phyloP scores from a whole-genome alignment of 2,329 filamentous ascomycete species.

The Falciphora oryzae region DNA sequence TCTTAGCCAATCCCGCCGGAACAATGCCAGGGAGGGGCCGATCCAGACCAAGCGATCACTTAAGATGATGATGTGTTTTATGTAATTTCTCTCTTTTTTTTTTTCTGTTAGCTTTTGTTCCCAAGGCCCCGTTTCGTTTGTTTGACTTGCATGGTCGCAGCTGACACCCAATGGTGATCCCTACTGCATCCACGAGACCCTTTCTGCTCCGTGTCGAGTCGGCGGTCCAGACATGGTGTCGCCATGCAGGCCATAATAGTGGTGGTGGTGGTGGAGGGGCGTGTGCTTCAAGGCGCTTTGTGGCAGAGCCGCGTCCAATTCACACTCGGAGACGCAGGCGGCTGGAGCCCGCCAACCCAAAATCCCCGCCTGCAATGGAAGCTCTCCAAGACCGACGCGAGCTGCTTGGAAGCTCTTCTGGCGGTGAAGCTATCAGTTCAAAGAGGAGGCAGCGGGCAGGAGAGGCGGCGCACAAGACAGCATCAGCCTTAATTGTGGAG shows the following conservation, averaged over 20 bases:
- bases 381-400: background rate
- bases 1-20: background rate
- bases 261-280: background rate
- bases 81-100: background rate
- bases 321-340: background rate
- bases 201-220: background rate
- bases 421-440: slow-evolving; percentile 7
- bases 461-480: background rate
- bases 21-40: background rate
- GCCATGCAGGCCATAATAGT: background rate
- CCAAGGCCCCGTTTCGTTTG: background rate
- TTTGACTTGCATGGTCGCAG: background rate
- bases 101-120: too few relatives aligned
- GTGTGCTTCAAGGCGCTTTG: background rate
- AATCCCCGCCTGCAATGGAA: background rate
- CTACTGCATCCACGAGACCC: background rate
- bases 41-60: background rate
- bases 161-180: background rate
- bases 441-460: background rate
- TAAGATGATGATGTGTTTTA: background rate
- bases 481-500: slow-evolving; percentile 1
- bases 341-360: background rate
- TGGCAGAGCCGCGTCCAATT: background rate
- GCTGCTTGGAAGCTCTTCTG: background rate
- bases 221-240: background rate